Base-by-base conservation (phyloP, 495 filamentous ascomycete species). In the Aspergillus asperescens region DNA sequence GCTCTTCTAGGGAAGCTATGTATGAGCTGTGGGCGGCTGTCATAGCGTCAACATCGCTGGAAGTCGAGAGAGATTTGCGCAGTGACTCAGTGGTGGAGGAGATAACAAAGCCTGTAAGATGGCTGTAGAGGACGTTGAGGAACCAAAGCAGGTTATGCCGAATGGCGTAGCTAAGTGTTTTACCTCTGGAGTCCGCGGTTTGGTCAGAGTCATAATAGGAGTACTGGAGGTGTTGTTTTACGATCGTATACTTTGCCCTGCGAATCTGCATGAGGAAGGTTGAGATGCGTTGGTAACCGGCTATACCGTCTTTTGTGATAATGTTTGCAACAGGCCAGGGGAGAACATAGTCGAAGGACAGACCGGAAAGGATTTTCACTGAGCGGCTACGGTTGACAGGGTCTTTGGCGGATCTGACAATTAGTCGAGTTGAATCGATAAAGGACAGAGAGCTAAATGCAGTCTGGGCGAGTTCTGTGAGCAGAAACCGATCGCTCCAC, bases 241-340 rank as follows among this genome's bases (percentile, higher is more conserved):
- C 77, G 20, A 96, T 77, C 2, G 84, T 68, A 55, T 83, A 79
- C 45, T 81, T 82, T n/a, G 87, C 82, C 42, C 89, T 74, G 27
- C 85, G 82, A 18, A 87, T 77, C 60, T 96, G 91, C 23, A 92
- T 77, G 0, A 94, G 74, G 27, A 96, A 82, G 0, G 76, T 83
- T 54, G 87, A 89, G 13, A 90, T 71, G 2, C 76, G 69, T 55
- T 87, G 84, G 63, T 95, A 95, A 0, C 72, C 70, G 0, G 61
- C 46, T 22, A 91, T 75, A 0, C 82, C 77, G 4, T 77, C 68
- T 20, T 78, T 77, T 0, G 77, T 80, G 40, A 96, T 75, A 19
- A 96, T 80, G 42, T 95, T 93, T 28, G 84, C 85, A n/a, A 95
- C 75, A 0, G 90, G 83, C 91, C 91, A 96, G 7, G 87, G 81